These are phyloP conservation scores for Kodamaea sp. DNA, from an alignment of 1,139 yeast species.

Conservation along the genomic window DNA sequence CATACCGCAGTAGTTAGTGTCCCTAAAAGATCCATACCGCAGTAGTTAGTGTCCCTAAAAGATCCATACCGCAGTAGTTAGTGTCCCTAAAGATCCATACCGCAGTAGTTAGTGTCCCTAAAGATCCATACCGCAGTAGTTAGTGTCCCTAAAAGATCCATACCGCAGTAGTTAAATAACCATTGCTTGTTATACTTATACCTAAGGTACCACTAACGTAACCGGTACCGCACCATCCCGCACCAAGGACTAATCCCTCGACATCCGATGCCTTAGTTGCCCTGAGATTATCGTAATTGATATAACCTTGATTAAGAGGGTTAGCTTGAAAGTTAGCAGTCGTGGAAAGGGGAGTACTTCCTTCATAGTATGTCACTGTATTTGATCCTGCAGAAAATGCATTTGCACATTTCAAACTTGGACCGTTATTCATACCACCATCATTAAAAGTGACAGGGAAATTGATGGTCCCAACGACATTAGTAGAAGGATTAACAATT, in stretches of 20 bases:
- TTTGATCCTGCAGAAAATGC: constrained; percentile 21
- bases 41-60: too few species aligned
- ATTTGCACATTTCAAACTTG: constrained; percentile 19
- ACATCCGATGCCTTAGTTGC: constrained; percentile 16
- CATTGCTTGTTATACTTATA: too few species aligned
- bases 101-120: too few species aligned
- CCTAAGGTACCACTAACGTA: constrained; percentile 24
- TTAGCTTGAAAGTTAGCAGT: constrained; percentile 12
- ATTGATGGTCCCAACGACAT: constrained; percentile 16
- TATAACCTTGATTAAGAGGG: constrained; percentile 3
- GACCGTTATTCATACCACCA: constrained; percentile 19
- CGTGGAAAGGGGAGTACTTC: constrained; percentile 16
- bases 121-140: too few species aligned
- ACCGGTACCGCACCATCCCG: constrained; percentile 22
- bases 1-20: too few species aligned
- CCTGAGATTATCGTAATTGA: constrained; percentile 12
- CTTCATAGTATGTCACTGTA: constrained; percentile 24
- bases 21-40: too few species aligned
- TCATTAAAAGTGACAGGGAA: constrained; percentile 25
- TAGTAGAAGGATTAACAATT: too few species aligned
- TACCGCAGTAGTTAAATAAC: too few species aligned
- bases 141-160: too few species aligned
- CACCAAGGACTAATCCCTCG: constrained; percentile 13
- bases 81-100: too few species aligned
- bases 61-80: too few species aligned